Evolutionary conservation across 176 grass and related monocot species (phyloP).

Genomic region (Oryza australiensis): DNA sequence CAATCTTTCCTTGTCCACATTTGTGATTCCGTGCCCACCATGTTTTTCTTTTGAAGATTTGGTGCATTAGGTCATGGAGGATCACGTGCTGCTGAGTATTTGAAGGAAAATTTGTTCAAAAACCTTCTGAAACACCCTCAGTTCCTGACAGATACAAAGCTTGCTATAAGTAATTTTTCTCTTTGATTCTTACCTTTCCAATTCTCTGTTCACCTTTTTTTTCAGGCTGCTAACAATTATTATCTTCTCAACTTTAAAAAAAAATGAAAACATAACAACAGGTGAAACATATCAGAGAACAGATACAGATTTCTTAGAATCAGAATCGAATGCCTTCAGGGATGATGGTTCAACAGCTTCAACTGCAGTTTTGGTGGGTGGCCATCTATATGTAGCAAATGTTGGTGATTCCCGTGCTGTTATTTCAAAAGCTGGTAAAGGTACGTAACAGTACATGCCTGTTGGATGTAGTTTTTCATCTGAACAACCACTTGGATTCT

Average conservation of each 20-base stretch:
- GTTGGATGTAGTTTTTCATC: slow-evolving; percentile 17
- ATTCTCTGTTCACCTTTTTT: slow-evolving; percentile 28
- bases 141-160: slow-evolving; percentile 89
- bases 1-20: slow-evolving; percentile 20
- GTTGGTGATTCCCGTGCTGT: slow-evolving; percentile 94
- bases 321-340: slow-evolving; percentile 67
- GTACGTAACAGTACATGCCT: slow-evolving; percentile 43
- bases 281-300: slow-evolving; percentile 90
- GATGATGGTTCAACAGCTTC: slow-evolving; percentile 95
- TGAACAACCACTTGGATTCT: background rate
- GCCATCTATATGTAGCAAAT: slow-evolving; percentile 92
- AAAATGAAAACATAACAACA: slow-evolving; percentile 37
- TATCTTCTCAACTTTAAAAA: slow-evolving; percentile 25
- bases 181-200: slow-evolving; percentile 8
- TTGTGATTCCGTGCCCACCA: slow-evolving; percentile 16
- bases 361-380: slow-evolving; percentile 87
- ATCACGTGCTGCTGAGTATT: slow-evolving; percentile 81
- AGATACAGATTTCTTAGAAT: slow-evolving; percentile 82
- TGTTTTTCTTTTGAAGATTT: slow-evolving; percentile 35
- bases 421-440: slow-evolving; percentile 87
- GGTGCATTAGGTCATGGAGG: slow-evolving; percentile 83
- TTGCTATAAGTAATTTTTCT: slow-evolving; percentile 75
- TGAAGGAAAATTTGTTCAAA: slow-evolving; percentile 87
- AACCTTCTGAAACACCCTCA: slow-evolving; percentile 89
- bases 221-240: background rate